A percentile compares a stretch with the other conserved stretches of the same genome.
These are phyloP conservation scores for Pichia sp. DNA, from an alignment of 1,139 yeast species.

Conservation along the genomic window DNA sequence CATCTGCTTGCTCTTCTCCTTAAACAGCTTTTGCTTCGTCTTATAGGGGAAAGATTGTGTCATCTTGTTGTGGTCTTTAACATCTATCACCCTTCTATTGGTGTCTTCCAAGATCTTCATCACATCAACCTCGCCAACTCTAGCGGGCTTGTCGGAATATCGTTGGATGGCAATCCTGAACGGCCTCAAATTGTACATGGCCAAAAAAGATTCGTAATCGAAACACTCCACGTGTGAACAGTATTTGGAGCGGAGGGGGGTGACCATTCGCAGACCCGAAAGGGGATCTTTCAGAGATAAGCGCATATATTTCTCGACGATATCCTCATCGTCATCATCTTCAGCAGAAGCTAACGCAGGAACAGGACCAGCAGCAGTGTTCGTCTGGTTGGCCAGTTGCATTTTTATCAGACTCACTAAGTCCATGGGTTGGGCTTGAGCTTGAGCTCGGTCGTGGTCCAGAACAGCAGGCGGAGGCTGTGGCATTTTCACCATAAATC, in stretches of 20 bases:
- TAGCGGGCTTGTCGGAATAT: constrained; percentile 13
- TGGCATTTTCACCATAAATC: constrained; percentile 11
- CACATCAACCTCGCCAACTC: constrained; percentile 21
- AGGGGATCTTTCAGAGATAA: constrained; percentile 31
- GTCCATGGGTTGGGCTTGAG: background rate
- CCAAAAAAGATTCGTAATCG: constrained; percentile 29
- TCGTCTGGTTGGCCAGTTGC: background rate
- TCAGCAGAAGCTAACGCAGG: background rate
- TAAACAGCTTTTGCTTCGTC: constrained; percentile 17
- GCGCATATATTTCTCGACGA: constrained; percentile 26
- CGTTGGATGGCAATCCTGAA: constrained; percentile 25
- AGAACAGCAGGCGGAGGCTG: background rate
- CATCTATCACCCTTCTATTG: constrained; percentile 22
- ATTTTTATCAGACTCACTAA: background rate
- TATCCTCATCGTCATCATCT: constrained; percentile 27
- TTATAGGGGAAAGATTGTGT: constrained; percentile 26
- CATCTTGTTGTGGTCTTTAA: constrained; percentile 20
- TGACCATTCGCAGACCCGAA: constrained; percentile 25
- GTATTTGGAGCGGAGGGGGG: constrained; percentile 28
- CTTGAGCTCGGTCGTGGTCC: background rate
- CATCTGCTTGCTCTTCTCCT: constrained; percentile 18
- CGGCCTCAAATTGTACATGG: constrained; percentile 27
- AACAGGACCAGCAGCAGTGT: too few relatives aligned
- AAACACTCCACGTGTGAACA: constrained; percentile 34
- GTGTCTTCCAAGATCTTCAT: constrained; percentile 27